Evolutionary conservation across 108 stramenopile species (phyloP).

Genomic region (Nitzschia sp.): DNA sequence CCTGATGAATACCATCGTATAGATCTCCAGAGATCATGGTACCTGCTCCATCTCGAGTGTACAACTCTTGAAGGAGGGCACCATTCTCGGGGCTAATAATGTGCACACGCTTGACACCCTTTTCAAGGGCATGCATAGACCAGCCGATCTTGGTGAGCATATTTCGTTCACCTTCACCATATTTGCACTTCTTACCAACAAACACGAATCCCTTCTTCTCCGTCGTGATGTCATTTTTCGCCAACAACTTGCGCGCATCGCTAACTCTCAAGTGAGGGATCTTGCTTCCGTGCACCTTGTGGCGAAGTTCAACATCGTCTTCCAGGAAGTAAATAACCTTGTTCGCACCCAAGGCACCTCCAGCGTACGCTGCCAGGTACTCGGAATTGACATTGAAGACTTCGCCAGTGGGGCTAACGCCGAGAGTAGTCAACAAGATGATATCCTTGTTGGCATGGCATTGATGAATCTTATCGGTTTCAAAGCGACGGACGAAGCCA

Average conservation of each 20-base stretch:
- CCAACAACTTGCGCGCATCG: constrained; percentile 76
- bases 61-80: constrained; percentile 92
- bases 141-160: constrained; percentile 80
- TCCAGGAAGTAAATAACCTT: constrained; percentile 90
- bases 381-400: constrained; percentile 94
- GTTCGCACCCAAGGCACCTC: constrained; percentile 76
- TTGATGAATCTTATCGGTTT: constrained; percentile 82
- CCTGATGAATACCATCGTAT: constrained; percentile 93
- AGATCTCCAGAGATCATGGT: constrained; percentile 91
- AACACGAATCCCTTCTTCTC: constrained; percentile 65
- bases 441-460: constrained; percentile 86
- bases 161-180: constrained; percentile 43
- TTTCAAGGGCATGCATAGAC: constrained; percentile 76
- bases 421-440: constrained; percentile 88
- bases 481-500: constrained; percentile 90
- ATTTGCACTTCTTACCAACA: constrained; percentile 20
- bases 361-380: constrained; percentile 75
- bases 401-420: constrained; percentile 90
- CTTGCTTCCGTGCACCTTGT: constrained; percentile 69
- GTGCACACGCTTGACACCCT: constrained; percentile 90
- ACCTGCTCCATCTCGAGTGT: constrained; percentile 93
- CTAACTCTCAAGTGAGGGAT: constrained; percentile 78
- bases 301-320: constrained; percentile 44
- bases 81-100: constrained; percentile 82
- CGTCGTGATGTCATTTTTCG: constrained; percentile 57